phyloP scores from a whole-genome alignment of 2,329 filamentous ascomycete genomes.

The Mollisia scopiformis region DNA sequence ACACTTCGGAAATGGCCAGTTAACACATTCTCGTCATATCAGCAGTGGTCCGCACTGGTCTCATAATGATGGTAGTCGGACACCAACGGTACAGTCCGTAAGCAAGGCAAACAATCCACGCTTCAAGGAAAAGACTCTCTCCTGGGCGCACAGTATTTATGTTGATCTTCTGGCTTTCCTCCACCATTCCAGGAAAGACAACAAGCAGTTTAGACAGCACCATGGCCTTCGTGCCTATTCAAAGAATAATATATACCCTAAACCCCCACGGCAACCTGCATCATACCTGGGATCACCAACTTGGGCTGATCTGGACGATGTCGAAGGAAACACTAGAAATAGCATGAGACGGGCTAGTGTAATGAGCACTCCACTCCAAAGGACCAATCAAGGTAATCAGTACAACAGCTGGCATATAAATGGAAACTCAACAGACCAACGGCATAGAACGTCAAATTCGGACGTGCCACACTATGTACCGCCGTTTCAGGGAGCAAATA shows the following conservation, averaged over 20 bases:
- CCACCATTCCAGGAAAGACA: constrained; percentile 59
- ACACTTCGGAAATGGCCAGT: constrained; percentile 4
- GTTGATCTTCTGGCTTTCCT: constrained; percentile 69
- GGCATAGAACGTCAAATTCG: constrained; percentile 21
- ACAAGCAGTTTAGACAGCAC: constrained; percentile 39
- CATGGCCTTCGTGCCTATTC: constrained; percentile 41
- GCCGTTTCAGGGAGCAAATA: constrained; percentile 25
- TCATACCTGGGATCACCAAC: constrained; percentile 26
- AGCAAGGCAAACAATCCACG: constrained; percentile 40
- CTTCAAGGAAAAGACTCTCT: constrained; percentile 70
- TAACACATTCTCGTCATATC: constrained; percentile 6
- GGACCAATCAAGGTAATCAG: not conserved
- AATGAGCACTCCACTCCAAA: not conserved
- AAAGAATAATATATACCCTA: constrained; percentile 59
- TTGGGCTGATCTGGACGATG: constrained; percentile 18
- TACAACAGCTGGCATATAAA: constrained; percentile 7
- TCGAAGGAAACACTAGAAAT: constrained; percentile 1
- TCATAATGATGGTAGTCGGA: constrained; percentile 24
- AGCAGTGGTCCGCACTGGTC: constrained; percentile 12
- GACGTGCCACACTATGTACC: constrained; percentile 33
- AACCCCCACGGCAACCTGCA: constrained; percentile 40
- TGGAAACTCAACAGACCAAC: constrained; percentile 13
- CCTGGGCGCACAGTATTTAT: constrained; percentile 74
- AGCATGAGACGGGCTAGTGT: constrained; percentile 1
- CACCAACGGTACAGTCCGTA: constrained; percentile 26